Base-by-base conservation (phyloP, 73 alveolate species). In the Blepharisma japonicum region DNA sequence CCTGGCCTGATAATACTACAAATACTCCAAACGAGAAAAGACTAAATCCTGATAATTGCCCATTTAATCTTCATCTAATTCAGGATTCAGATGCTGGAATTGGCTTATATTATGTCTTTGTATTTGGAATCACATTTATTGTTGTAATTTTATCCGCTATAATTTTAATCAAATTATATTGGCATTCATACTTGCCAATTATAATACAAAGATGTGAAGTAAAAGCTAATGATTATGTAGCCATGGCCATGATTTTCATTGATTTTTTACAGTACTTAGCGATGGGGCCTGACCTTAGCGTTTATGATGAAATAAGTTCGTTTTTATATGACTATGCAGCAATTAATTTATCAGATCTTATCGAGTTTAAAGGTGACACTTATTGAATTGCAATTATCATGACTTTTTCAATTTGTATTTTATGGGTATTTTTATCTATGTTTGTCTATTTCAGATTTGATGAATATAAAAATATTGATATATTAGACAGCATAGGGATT, bases 271-370 rank as follows among this genome's bases (percentile, higher is more conserved):
- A 61, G 47, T 61, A 61, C 5, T 61, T 61, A 18, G 14, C 74
- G 11, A 61, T 61, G 74, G 74, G 74, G 2, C 74, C 74, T 61
- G 74, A 61, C 38, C 74, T 61, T 4, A 14, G 18, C 14, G 47
- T 39, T 20, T 61, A 14, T 61, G n/a, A 14, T 11, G 14, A 14
- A 8, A 39, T n/a, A 1, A 25, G 47, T 61, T 8, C n/a, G 2
- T 14, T 9, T 20, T 20, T 61, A 61, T 39, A n/a, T 61, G 74
- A 61, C 11, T 14, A 8, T 14, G 47, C 23, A 18, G 0, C 74
- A 20, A 25, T 61, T 25, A 61, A 61, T 25, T 20, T 61, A 39
- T 61, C 74, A 9, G 23, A 2, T 61, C 14, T 61, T 0, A 61
- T 61, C 48, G 23, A 61, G 2, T 61, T 61, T 61, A 61, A n/a